These are phyloP conservation scores for Trametes cinnabarina DNA, from an alignment of 768 basidiomycete genomes.

Conservation along the genomic window DNA sequence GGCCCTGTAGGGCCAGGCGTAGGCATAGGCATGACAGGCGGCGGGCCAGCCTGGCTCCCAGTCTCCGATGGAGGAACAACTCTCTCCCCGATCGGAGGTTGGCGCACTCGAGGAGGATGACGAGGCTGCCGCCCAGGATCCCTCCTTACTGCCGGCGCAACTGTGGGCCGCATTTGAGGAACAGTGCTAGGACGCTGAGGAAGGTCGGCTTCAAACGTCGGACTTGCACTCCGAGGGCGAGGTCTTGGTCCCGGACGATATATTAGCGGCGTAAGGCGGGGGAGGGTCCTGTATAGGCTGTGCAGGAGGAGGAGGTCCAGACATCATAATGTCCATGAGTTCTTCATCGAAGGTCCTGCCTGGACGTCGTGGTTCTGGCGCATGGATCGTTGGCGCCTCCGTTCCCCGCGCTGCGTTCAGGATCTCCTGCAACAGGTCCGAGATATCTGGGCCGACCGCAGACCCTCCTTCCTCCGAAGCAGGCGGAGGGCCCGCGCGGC, in stretches of 20 bases:
- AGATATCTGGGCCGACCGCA: constrained; percentile 31
- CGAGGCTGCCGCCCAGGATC: background rate
- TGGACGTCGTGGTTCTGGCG: constrained; percentile 40
- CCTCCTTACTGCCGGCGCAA: background rate
- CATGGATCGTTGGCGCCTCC: constrained; percentile 41
- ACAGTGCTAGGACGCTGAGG: constrained; percentile 30
- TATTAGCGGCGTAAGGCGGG: constrained; percentile 48
- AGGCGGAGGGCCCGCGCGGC: constrained; percentile 11
- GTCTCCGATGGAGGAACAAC: constrained; percentile 8
- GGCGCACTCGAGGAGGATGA: background rate
- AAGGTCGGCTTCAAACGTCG: constrained; percentile 28
- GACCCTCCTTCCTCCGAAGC: constrained; percentile 24
- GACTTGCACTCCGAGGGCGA: constrained; percentile 43
- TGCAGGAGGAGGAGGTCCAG: constrained; percentile 40
- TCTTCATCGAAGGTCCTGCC: constrained; percentile 58
- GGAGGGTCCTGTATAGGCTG: constrained; percentile 49
- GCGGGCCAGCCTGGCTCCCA: background rate
- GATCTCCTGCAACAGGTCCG: constrained; percentile 10
- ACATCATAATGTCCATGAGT: constrained; percentile 58
- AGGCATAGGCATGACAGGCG: background rate
- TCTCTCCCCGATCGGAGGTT: background rate
- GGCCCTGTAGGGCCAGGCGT: background rate
- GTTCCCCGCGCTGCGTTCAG: constrained; percentile 20
- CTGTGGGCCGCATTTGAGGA: constrained; percentile 17
- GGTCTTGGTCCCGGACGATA: constrained; percentile 48